Conservation (phyloP, 352 stramenopile species). For the Globisporangium sylvaticum region DNA sequence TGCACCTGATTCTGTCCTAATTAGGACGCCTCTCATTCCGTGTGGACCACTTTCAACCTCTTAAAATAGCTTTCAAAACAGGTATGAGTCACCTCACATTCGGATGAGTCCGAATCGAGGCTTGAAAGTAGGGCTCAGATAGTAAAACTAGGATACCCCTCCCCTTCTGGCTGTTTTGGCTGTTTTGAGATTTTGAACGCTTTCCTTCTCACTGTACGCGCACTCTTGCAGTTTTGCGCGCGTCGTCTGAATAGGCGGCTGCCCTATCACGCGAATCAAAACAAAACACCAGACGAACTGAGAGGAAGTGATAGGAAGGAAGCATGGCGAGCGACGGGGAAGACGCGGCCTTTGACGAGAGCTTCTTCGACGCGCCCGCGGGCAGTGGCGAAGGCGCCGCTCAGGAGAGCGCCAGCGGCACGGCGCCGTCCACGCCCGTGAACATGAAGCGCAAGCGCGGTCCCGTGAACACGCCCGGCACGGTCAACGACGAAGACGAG, state of each 20-base stretch:
- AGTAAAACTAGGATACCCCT: not conserved
- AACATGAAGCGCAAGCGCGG: conserved; percentile 42
- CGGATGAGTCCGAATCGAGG: not conserved
- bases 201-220: too few species aligned
- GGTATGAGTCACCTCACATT: not conserved
- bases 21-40: not conserved
- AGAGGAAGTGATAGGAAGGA: not conserved
- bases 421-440: conserved; percentile 10
- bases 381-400: not conserved
- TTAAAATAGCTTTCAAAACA: not conserved
- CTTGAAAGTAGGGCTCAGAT: not conserved
- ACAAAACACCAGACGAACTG: not conserved
- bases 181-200: not conserved
- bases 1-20: not conserved
- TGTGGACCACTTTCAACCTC: not conserved
- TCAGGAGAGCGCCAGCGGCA: conserved; percentile 6
- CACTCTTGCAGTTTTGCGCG: not conserved
- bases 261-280: not conserved
- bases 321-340: conserved; percentile 14
- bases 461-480: conserved; percentile 19
- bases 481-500: conserved; percentile 60
- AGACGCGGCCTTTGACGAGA: conserved; percentile 14
- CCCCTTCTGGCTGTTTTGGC: not conserved
- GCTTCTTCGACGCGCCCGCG: conserved; percentile 16
- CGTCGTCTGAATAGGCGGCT: not conserved